Evolutionary conservation across 441 rosid species (phyloP).

Genomic region (Lepidium campestre): DNA sequence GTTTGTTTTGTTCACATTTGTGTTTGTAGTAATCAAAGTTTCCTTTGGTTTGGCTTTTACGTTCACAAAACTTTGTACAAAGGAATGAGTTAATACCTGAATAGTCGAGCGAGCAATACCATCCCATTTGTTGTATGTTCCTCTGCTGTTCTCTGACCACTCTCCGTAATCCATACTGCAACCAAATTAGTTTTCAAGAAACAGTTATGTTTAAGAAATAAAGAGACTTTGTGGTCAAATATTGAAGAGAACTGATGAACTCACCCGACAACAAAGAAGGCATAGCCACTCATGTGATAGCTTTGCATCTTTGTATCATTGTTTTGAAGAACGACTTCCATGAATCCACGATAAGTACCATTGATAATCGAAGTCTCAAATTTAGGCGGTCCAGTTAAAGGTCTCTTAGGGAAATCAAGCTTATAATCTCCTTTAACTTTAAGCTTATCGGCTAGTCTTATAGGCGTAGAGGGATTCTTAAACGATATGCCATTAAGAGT

Average conservation of each 20-base stretch:
- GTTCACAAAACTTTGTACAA: background rate
- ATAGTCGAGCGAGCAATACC: slow-evolving; percentile 79
- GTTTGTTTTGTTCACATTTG: no score
- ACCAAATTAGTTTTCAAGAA: background rate
- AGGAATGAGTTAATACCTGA: slow-evolving; percentile 45
- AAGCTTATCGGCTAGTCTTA: slow-evolving; percentile 72
- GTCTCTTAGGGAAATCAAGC: slow-evolving; percentile 80
- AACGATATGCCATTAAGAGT: slow-evolving; percentile 81
- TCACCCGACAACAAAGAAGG: slow-evolving; percentile 87
- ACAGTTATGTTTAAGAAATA: background rate
- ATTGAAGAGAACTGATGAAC: slow-evolving; percentile 12
- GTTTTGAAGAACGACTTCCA: slow-evolving; percentile 87
- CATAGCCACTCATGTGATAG: slow-evolving; percentile 85
- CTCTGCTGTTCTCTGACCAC: slow-evolving; percentile 89
- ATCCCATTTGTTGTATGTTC: slow-evolving; percentile 93
- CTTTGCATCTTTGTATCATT: slow-evolving; percentile 88
- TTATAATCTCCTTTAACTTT: slow-evolving; percentile 72
- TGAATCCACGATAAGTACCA: slow-evolving; percentile 86
- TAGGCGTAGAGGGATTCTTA: slow-evolving; percentile 69
- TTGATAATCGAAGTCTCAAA: slow-evolving; percentile 69
- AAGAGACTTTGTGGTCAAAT: background rate
- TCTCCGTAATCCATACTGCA: slow-evolving; percentile 96
- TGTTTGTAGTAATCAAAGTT: no score
- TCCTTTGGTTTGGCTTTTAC: no score
- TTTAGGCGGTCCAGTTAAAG: slow-evolving; percentile 62